These are phyloP conservation scores for Gossypium ekmanianum DNA, from an alignment of 345 rosid genomes.

Conservation along the genomic window DNA sequence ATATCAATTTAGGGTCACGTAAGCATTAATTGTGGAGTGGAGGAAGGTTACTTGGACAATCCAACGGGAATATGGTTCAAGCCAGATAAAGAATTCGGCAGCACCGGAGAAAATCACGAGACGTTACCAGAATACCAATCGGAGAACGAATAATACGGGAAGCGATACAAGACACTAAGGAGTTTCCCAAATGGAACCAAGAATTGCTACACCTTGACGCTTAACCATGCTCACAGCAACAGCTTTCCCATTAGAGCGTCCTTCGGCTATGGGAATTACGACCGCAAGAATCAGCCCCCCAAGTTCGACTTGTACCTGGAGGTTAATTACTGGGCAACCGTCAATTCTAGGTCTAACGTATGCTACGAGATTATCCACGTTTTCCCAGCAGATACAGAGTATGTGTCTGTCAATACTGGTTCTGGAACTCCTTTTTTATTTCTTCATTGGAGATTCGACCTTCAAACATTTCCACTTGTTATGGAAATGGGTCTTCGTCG, in stretches of 20 bases:
- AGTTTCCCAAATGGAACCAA: constrained; percentile 18
- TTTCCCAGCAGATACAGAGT: neutral
- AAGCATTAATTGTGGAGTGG: constrained; percentile 26
- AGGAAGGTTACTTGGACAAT: neutral
- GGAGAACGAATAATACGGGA: neutral
- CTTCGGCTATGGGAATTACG: constrained; percentile 26
- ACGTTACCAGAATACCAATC: neutral
- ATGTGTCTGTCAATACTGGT: constrained; percentile 25
- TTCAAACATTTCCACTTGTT: neutral
- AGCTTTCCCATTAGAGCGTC: constrained; percentile 10
- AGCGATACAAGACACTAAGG: constrained; percentile 4
- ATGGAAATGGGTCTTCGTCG: neutral
- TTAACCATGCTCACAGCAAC: constrained; percentile 10
- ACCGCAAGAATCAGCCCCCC: neutral
- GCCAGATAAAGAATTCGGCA: constrained; percentile 13
- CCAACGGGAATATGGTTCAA: neutral
- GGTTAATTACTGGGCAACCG: constrained; percentile 6
- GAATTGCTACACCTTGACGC: constrained; percentile 24
- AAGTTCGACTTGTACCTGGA: constrained; percentile 25
- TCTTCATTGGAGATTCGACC: constrained; percentile 23
- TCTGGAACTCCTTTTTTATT: constrained; percentile 24
- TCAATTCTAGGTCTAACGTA: rapidly evolving
- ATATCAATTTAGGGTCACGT: constrained; percentile 11
- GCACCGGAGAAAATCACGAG: constrained; percentile 1
- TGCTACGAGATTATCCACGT: neutral